Percentiles rank a stretch among this genome's conserved stretches.
Conservation (phyloP, 345 rosid genomes). For the Triadica sebifera region DNA sequence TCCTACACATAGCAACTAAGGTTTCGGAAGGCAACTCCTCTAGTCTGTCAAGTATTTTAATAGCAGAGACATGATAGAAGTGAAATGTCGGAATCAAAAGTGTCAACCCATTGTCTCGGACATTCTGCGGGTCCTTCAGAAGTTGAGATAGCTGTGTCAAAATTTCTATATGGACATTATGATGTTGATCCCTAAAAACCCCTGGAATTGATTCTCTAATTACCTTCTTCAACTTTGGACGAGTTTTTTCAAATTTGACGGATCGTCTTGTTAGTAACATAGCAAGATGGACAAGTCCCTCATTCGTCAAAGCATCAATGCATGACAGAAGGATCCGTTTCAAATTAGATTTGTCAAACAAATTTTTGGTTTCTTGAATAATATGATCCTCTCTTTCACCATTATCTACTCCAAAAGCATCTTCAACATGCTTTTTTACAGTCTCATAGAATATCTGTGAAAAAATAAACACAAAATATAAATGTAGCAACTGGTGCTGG, state of each 20-base stretch:
- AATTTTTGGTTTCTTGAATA: constrained; percentile 20
- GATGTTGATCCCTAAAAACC: constrained; percentile 24
- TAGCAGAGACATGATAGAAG: constrained; percentile 41
- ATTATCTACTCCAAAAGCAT: constrained; percentile 49
- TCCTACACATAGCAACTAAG: constrained; percentile 66
- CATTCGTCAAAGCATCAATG: constrained; percentile 56
- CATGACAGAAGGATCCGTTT: constrained; percentile 35
- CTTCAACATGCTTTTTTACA: constrained; percentile 50
- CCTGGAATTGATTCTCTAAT: constrained; percentile 43
- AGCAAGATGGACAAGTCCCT: constrained; percentile 59
- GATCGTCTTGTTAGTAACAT: constrained; percentile 49
- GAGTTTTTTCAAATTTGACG: constrained; percentile 47
- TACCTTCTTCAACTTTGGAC: constrained; percentile 50
- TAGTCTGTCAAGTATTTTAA: constrained; percentile 48
- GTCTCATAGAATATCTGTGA: constrained; percentile 64
- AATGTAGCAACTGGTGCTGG: not conserved
- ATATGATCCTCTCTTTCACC: constrained; percentile 24
- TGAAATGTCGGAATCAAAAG: constrained; percentile 31
- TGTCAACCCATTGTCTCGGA: constrained; percentile 33
- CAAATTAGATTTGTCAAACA: constrained; percentile 29
- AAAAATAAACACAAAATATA: constrained; percentile 12
- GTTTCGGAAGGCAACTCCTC: constrained; percentile 49
- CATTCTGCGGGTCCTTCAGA: constrained; percentile 47
- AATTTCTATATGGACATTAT: constrained; percentile 25
- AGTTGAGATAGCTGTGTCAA: constrained; percentile 41